A percentile compares a stretch with the other conserved stretches of the same genome.
phyloP scores from a whole-genome alignment of 2,329 filamentous ascomycete species.

The Thelonectria rubi region DNA sequence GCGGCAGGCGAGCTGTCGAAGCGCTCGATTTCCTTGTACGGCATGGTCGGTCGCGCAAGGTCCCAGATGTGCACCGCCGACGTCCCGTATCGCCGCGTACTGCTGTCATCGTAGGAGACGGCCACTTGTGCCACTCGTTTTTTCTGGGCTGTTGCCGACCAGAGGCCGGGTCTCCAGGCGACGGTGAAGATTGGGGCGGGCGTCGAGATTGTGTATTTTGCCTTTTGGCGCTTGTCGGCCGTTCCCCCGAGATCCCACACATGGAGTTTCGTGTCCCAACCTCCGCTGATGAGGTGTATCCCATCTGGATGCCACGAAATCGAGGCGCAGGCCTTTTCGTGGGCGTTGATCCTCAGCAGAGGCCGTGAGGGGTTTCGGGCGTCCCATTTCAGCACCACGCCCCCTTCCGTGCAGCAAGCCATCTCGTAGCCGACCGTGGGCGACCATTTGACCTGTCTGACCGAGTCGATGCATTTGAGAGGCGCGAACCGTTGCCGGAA shows the following conservation, averaged over 20 bases:
- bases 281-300: slow-evolving; percentile 70
- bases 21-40: slow-evolving; percentile 71
- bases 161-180: slow-evolving; percentile 71
- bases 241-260: slow-evolving; percentile 71
- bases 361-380: slow-evolving; percentile 63
- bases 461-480: slow-evolving; percentile 52
- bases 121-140: slow-evolving; percentile 69
- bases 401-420: slow-evolving; percentile 71
- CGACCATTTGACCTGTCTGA: slow-evolving; percentile 72
- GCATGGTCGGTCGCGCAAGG: slow-evolving; percentile 71
- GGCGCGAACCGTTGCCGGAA: slow-evolving; percentile 58
- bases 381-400: slow-evolving; percentile 71
- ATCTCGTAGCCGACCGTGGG: slow-evolving; percentile 69
- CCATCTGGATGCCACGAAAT: slow-evolving; percentile 76
- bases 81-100: slow-evolving; percentile 63
- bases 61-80: slow-evolving; percentile 73
- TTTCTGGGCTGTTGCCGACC: slow-evolving; percentile 70
- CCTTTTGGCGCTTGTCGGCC: slow-evolving; percentile 71
- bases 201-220: slow-evolving; percentile 68
- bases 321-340: slow-evolving; percentile 67
- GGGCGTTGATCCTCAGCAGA: slow-evolving; percentile 67
- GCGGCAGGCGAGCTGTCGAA: slow-evolving; percentile 67
- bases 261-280: slow-evolving; percentile 68
- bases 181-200: slow-evolving; percentile 68
- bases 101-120: slow-evolving; percentile 68